Conservation (phyloP, 169 alveolate genomes). For the Besnoitia besnoiti region DNA sequence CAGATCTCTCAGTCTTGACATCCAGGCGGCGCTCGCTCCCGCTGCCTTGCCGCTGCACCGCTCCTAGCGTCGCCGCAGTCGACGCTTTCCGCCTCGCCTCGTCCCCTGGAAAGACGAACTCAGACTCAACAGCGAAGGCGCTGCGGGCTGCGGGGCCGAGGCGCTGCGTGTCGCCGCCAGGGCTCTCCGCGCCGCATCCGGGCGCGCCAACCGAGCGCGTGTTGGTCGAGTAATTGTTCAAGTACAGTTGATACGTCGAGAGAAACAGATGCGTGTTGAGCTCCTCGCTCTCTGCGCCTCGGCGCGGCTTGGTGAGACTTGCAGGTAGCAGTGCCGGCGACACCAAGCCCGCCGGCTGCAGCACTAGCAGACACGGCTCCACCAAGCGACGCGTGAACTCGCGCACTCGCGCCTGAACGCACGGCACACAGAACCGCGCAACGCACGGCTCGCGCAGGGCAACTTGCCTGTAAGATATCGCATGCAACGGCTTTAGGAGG, state of each 20-base stretch:
- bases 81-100: not conserved
- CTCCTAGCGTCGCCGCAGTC: no score
- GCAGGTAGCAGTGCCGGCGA: not conserved
- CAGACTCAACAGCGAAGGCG: no score
- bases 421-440: not conserved
- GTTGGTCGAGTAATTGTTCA: not conserved
- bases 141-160: no score
- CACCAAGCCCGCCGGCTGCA: slow-evolving; percentile 4
- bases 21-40: no score
- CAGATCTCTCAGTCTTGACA: no score
- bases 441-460: not conserved
- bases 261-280: not conserved
- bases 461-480: no score
- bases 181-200: no score
- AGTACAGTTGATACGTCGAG: not conserved
- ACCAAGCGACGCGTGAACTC: slow-evolving; percentile 19
- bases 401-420: not conserved
- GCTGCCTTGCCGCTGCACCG: no score
- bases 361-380: not conserved
- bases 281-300: not conserved
- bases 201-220: not conserved
- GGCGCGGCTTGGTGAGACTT: not conserved
- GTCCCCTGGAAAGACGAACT: no score
- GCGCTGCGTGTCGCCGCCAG: no score
- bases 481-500: no score